A percentile compares a stretch with the other conserved stretches of the same genome.
These are phyloP conservation scores for Epichloe gansuensis DNA, from an alignment of 2,329 filamentous ascomycete species.

Conservation along the genomic window DNA sequence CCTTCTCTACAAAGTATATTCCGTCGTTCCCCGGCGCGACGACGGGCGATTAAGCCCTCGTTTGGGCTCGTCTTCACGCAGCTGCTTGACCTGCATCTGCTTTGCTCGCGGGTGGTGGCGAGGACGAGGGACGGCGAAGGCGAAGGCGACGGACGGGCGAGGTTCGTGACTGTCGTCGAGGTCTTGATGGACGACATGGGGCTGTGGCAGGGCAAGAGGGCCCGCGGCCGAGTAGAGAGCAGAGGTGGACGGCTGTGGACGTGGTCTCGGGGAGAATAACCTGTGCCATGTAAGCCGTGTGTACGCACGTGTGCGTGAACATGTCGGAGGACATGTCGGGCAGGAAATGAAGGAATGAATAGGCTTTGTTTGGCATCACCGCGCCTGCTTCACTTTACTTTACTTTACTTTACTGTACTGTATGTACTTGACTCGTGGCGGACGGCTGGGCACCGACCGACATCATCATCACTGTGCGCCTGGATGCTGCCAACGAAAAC, in stretches of 20 bases:
- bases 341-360: no score
- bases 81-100: conserved; percentile 41
- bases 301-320: no score
- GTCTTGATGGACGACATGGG: conserved; percentile 39
- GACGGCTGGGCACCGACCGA: no score
- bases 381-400: no score
- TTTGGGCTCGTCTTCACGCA: conserved; percentile 44
- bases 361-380: no score
- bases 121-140: conserved; percentile 12
- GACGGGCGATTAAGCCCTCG: conserved; percentile 30
- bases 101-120: conserved; percentile 35
- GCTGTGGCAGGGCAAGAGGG: conserved; percentile 27
- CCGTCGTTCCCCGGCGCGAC: conserved; percentile 19
- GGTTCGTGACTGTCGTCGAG: conserved; percentile 34
- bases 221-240: conserved; percentile 28
- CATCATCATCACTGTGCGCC: background rate
- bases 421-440: no score
- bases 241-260: conserved; percentile 40
- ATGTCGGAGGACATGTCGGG: no score
- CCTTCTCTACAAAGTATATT: conserved; percentile 40
- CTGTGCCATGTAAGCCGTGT: background rate
- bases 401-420: no score
- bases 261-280: conserved; percentile 25
- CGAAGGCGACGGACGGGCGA: background rate
- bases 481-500: background rate